These are phyloP conservation scores for Oryza coarctata DNA, from an alignment of 176 grass and related monocot genomes.

Conservation along the genomic window DNA sequence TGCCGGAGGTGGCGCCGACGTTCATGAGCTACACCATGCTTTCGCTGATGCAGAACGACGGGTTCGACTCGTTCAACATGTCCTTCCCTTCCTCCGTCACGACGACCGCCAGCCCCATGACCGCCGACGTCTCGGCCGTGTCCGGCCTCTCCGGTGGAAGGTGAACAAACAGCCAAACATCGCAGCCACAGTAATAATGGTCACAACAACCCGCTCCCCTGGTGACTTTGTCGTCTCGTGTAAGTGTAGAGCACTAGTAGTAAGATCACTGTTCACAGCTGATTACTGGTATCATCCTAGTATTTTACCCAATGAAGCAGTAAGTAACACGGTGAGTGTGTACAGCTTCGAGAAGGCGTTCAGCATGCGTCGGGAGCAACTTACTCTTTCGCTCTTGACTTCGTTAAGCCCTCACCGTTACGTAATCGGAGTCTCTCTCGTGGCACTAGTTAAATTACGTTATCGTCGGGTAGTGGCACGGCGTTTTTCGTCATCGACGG, in stretches of 20 bases:
- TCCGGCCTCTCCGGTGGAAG: conserved; percentile 56
- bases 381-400: not conserved
- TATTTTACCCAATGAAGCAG: not conserved
- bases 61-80: conserved; percentile 55
- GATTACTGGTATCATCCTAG: not conserved
- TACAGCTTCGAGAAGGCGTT: not conserved
- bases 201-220: not conserved
- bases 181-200: not conserved
- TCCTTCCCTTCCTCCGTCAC: conserved; percentile 51
- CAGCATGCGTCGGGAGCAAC: not conserved
- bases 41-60: conserved; percentile 59
- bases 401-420: not conserved
- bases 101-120: conserved; percentile 30
- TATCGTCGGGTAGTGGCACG: not conserved
- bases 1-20: conserved; percentile 47
- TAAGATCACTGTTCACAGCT: not conserved
- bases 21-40: conserved; percentile 50
- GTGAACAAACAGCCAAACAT: conserved; percentile 13
- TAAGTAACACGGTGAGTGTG: not conserved
- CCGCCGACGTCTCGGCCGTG: conserved; percentile 28
- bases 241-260: not conserved
- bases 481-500: not conserved
- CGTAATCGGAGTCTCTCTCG: not conserved
- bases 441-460: not conserved
- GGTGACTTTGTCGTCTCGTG: not conserved